Evolutionary conservation across 495 filamentous ascomycete species (phyloP), one percentile per base, ranked within the genome.

Genomic region (Extremus antarcticus): DNA sequence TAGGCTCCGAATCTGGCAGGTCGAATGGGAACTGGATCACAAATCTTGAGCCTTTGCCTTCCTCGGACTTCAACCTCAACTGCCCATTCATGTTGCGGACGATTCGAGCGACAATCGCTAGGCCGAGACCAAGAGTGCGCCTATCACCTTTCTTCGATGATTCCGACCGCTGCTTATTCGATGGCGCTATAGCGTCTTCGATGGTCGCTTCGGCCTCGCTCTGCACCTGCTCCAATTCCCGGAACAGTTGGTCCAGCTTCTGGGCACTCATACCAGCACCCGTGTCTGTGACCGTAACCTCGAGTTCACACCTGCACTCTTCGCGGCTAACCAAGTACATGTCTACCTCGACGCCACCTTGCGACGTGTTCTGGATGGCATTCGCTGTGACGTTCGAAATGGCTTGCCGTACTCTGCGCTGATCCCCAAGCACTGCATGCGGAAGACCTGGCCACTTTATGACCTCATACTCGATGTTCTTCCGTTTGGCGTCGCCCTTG

Each of bases 21-120:
- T 79, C 71, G 53, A 90, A 87, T 2, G 81, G 83, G 38, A 90
- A 64, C 53, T 81, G 78, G 15, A 90, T 79, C 19, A 85, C 76
- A 61, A 97, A 94, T 25, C 85, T 77, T 25, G 89, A 91, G 0
- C 91, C 91, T 62, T 85, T 87, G 0, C 87, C 86, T 66, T 85
- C 78, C 65, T 94, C 88, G 0, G 90, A 94, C 59, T 90, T 94
- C 4, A 97, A 73, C 21, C 87, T 79, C 19, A 97, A 68, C 56
- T 95, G 91, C 0, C 91, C 91, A 51, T 91, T 82, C 85, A 94
- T 90, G 61, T 87, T 95, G n/a, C 80, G 78, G 20, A 95, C 73
- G 45, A 87, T 88, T 21, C 90, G 76, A 40, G 91, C 86, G 1
- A 95, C 90, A 13, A 94, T 73, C 1, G 91, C 91, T 23, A 97